A percentile compares a stretch with the other conserved stretches of the same genome.
Evolutionary conservation across 371 early-diverging fungal species (phyloP).

Genomic region (Batkoa obscura): DNA sequence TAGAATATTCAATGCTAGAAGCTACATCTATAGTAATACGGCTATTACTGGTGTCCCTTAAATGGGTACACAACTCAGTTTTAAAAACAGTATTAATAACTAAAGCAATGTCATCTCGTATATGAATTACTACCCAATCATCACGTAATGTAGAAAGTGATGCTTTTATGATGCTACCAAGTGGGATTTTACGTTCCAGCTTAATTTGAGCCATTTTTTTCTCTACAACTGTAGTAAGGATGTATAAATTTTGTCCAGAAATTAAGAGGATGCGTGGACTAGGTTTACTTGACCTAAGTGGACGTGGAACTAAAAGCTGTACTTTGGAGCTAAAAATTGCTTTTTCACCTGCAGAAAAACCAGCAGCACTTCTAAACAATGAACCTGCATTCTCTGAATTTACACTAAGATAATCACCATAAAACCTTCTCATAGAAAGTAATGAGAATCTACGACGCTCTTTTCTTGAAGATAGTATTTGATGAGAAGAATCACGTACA

Average conservation of each 20-base stretch:
- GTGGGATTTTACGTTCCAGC: conserved; percentile 24
- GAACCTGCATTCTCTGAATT: conserved; percentile 19
- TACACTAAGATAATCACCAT: conserved; percentile 81
- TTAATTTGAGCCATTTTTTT: conserved; percentile 29
- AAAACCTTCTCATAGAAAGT: conserved; percentile 61
- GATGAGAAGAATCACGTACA: conserved; percentile 80
- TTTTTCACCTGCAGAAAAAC: conserved; percentile 20
- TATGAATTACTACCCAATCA: conserved; percentile 54
- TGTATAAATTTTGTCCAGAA: conserved; percentile 32
- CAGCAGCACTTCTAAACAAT: conserved; percentile 25
- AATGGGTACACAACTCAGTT: conserved; percentile 5
- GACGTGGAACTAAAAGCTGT: conserved; percentile 46
- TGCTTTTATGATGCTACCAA: conserved; percentile 28
- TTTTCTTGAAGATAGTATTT: conserved; percentile 73
- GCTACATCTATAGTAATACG: conserved; percentile 34
- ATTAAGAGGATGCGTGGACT: conserved; percentile 51
- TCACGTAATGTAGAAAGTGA: conserved; percentile 51
- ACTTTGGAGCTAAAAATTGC: conserved; percentile 47
- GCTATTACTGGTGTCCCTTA: conserved; percentile 17
- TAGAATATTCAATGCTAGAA: conserved; percentile 37
- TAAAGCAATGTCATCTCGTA: conserved; percentile 79
- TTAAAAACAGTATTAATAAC: conserved; percentile 24
- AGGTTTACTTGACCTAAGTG: conserved; percentile 58
- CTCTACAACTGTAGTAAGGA: conserved; percentile 32
- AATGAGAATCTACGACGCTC: conserved; percentile 79